These are phyloP conservation scores for Ophidiomyces ophidiicola DNA, from an alignment of 2,329 filamentous ascomycete species.

Conservation along the genomic window DNA sequence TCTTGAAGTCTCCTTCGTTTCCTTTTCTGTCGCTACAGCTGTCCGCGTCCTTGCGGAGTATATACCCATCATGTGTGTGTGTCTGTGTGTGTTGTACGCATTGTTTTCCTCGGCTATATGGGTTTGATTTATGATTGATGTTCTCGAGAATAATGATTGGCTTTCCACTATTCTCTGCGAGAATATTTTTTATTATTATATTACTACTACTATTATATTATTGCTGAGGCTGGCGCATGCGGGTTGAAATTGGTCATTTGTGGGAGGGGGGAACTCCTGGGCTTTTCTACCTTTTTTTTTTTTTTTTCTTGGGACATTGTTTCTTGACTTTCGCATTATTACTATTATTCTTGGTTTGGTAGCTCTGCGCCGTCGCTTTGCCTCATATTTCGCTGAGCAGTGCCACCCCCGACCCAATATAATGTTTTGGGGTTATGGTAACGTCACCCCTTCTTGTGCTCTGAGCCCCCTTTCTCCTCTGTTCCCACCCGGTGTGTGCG, in stretches of 20 bases:
- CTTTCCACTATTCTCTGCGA: constrained; percentile 6
- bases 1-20: background rate
- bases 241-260: background rate
- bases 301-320: background rate
- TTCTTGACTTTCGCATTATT: too few relatives aligned
- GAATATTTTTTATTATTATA: constrained; percentile 1
- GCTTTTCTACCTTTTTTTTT: background rate
- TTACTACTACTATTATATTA: too few relatives aligned
- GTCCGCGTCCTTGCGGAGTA: constrained; percentile 2
- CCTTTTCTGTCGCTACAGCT: background rate
- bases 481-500: too few relatives aligned
- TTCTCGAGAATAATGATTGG: constrained; percentile 8
- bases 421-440: too few relatives aligned
- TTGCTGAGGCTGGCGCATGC: background rate
- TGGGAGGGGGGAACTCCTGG: background rate
- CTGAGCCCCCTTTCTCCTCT: too few relatives aligned
- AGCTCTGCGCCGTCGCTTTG: too few relatives aligned
- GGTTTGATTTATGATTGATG: constrained; percentile 6
- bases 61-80: constrained; percentile 5
- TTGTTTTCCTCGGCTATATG: constrained; percentile 1
- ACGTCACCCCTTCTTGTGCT: too few relatives aligned
- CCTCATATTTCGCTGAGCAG: too few relatives aligned
- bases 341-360: too few relatives aligned
- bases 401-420: too few relatives aligned
- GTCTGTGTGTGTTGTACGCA: too few relatives aligned